Evolutionary conservation across 2,329 filamentous ascomycete genomes (phyloP), one percentile per base, ranked within the genome.

Genomic region (Colletotrichum costaricense): DNA sequence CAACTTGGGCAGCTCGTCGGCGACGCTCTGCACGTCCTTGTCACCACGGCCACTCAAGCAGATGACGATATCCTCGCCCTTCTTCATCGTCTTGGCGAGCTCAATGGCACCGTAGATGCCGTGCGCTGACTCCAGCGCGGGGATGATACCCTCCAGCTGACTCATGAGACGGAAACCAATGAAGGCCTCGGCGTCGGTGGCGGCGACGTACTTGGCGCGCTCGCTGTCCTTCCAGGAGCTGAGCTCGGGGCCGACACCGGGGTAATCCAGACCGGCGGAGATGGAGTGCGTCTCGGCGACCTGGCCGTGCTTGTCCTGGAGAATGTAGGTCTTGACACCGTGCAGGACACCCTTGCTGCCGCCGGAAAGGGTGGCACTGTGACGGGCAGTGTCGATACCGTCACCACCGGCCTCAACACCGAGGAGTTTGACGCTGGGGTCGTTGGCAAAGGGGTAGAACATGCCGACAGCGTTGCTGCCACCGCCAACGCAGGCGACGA

Each of bases 1-100:
- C 75, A 99, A 83, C 77, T 89, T 93, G 22, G 96, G 96, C 80
- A 99, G 85, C 85, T 97, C 95, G 80, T 99, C 97, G 0, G 97
- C 97, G 64, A 99, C 96, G 79, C 94, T 97, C 90, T 99, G 95
- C 72, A 99, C 97, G 81, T 99, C 97, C 91, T 99, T 99, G 84
- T 99, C 97, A 75, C 97, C 97, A 78, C 97, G 89, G 9, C 97
- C 97, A 80, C 94, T 97, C 49, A 99, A 83, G 84, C 96, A 98
- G 75, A 99, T 95, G 73, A 99, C 96, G 33, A 99, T 86, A 80
- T 98, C 95, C 85, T 98, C 86, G 65, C 90, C 95, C 86, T 95
- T 94, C 77, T 89, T 88, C 94, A 98, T 95, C 71, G 92, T 94
- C 91, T 97, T 98, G 74, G 96, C 96, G 72, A 98, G 85, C 85